These are phyloP conservation scores for Camptophora hylomeconis DNA, from an alignment of 2,329 filamentous ascomycete genomes.

Conservation along the genomic window DNA sequence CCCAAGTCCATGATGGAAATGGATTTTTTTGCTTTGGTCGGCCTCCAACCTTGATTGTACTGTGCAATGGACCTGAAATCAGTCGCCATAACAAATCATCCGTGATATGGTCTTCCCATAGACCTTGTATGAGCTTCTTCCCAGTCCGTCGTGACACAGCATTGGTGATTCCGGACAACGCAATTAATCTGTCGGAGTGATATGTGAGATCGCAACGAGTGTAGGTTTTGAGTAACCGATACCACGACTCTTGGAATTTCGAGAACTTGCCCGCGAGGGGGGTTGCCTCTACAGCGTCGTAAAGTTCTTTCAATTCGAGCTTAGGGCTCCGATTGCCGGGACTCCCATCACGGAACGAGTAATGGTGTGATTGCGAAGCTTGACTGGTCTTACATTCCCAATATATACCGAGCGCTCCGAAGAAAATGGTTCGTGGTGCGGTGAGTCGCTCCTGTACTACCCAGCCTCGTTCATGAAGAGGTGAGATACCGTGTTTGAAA, in stretches of 20 bases:
- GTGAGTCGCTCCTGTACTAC: conserved; percentile 29
- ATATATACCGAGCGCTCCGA: conserved; percentile 24
- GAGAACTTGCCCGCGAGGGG: background rate
- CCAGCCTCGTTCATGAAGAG: conserved; percentile 26
- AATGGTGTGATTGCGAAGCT: too few relatives aligned
- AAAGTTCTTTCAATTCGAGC: conserved; percentile 10
- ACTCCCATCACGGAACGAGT: too few relatives aligned
- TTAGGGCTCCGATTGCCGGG: too few relatives aligned
- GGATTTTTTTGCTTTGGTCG: too few relatives aligned
- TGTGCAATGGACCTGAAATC: too few relatives aligned
- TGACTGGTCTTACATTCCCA: conserved; percentile 23
- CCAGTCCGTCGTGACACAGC: too few relatives aligned
- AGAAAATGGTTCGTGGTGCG: conserved; percentile 26
- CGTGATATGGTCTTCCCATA: too few relatives aligned
- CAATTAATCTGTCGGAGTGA: conserved; percentile 10
- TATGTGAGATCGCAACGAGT: conserved; percentile 9
- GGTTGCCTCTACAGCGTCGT: conserved; percentile 3
- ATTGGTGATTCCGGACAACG: conserved; percentile 13
- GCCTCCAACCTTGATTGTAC: too few relatives aligned
- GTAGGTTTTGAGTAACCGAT: conserved; percentile 4
- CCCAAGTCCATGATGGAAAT: too few relatives aligned
- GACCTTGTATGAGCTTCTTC: too few relatives aligned
- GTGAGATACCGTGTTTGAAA: too few relatives aligned
- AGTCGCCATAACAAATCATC: too few relatives aligned
- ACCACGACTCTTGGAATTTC: background rate